phyloP scores from a whole-genome alignment of 495 filamentous ascomycete species.

The Viridothelium virens region DNA sequence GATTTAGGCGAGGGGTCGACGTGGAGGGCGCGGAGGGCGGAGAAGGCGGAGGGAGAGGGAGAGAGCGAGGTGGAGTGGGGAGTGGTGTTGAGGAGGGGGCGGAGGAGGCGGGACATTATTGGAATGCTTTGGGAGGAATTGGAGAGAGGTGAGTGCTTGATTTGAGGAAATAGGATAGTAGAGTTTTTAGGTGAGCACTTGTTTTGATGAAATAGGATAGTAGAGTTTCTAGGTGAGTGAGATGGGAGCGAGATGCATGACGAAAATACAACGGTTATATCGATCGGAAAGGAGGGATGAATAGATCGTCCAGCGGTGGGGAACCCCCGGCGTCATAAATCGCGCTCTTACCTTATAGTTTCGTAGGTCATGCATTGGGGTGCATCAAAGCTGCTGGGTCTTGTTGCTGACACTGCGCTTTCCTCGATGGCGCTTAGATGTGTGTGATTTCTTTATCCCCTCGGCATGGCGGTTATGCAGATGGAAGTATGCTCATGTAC shows the following conservation, averaged over 20 bases:
- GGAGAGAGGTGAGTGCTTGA: not conserved
- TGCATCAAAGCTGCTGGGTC: too few relatives aligned
- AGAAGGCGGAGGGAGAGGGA: not conserved
- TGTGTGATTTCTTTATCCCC: slow-evolving; percentile 1
- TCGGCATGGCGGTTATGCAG: not conserved
- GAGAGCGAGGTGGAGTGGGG: not conserved
- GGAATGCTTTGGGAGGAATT: not conserved
- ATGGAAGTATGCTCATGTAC: not conserved
- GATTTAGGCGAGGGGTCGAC: not conserved
- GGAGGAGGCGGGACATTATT: not conserved
- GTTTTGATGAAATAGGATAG: not conserved
- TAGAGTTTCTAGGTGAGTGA: not conserved
- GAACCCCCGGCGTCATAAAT: not conserved
- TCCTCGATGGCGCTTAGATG: not conserved
- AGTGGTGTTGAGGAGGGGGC: not conserved
- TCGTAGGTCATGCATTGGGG: too few relatives aligned
- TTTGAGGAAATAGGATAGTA: not conserved
- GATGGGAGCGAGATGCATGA: too few relatives aligned
- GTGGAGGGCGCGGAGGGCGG: not conserved
- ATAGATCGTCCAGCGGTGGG: not conserved
- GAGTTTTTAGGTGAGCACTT: not conserved
- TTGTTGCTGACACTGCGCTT: not conserved
- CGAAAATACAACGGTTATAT: too few relatives aligned
- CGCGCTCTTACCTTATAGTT: not conserved
- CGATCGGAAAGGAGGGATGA: too few relatives aligned